Evolutionary conservation across 2,329 filamentous ascomycete genomes (phyloP), one percentile per base, ranked within the genome.

Genomic region (Pseudocercospora cruenta): DNA sequence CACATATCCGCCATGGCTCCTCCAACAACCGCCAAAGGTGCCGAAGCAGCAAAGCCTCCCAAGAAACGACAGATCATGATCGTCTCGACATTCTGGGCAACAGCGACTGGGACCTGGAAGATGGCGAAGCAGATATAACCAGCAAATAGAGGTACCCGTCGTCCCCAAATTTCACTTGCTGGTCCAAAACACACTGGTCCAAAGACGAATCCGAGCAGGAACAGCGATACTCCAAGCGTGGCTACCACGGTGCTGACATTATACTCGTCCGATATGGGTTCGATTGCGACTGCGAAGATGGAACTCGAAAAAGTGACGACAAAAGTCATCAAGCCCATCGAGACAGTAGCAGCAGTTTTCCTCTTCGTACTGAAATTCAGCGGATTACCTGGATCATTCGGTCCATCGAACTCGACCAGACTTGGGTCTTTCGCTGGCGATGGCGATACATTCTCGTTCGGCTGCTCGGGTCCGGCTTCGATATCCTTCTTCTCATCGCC

Each of bases 111-210:
- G 53, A 88, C 84, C 63, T 87, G 82, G 67, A 87, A 86, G 60
- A 87, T 82, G 2, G 80, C 79, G 68, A 87, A 86, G 49, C 81
- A 62, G 24, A 78, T 72, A 71, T 83, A 85, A 0, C 84, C 85
- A 22, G 80, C 68, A 73, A 86, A 83, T 3, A 87, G 74, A 2
- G 85, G 85, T 6, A 76, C 64, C 66, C 79, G 81, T 12, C 86
- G 80, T 0, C 86, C 86, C 67, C 82, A 86, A 1, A 86, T 78
- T 74, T 91, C 88, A 12, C 84, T 86, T 4, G 90, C 69, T 0
- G 88, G 88, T 0, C 87, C 87, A 62, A 72, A 73, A 21, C 66
- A 57, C 12, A 74, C 67, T 16, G 71, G 71, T 3, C 67, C 66
- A 6, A 69, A 65, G 14, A 67, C 69, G 55, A 74, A 74, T 22